A percentile compares a stretch with the other conserved stretches of the same genome.
Conservation (phyloP, 768 basidiomycete species). For the Daedalea quercina region DNA sequence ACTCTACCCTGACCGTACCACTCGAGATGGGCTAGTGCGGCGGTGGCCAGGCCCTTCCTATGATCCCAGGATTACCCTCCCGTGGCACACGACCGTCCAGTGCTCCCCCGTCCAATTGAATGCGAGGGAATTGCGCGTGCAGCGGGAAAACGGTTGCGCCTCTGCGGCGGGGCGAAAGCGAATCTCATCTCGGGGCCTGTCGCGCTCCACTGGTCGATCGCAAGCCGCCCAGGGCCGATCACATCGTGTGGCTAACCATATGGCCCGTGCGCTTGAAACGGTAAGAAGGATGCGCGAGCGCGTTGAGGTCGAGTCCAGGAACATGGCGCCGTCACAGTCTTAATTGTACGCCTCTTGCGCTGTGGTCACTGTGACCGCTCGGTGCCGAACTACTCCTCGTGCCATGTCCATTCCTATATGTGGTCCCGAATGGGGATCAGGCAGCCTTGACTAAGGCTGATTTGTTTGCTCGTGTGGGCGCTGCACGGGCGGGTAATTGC, state of each 20-base stretch:
- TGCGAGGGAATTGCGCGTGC: background rate
- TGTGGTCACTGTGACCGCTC: background rate
- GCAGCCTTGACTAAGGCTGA: background rate
- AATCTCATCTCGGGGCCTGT: background rate
- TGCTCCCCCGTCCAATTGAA: background rate
- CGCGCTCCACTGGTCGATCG: background rate
- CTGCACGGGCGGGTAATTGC: background rate
- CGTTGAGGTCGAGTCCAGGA: too few species aligned
- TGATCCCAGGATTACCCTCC: too few species aligned
- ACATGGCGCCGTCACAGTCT: too few species aligned
- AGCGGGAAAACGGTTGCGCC: background rate
- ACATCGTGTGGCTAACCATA: background rate
- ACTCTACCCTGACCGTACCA: too few species aligned
- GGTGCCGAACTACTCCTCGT: background rate
- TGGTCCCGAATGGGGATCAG: background rate
- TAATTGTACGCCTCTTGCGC: too few species aligned
- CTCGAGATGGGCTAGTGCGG: too few species aligned
- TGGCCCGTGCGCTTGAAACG: background rate
- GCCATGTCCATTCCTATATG: background rate
- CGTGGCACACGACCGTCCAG: too few species aligned
- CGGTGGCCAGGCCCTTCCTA: too few species aligned
- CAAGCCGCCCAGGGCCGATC: background rate
- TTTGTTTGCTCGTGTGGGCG: background rate
- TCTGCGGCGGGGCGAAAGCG: background rate
- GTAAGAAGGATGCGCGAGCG: background rate